phyloP scores from a whole-genome alignment of 139 green algal species.

The Volvox reticuliferus region DNA sequence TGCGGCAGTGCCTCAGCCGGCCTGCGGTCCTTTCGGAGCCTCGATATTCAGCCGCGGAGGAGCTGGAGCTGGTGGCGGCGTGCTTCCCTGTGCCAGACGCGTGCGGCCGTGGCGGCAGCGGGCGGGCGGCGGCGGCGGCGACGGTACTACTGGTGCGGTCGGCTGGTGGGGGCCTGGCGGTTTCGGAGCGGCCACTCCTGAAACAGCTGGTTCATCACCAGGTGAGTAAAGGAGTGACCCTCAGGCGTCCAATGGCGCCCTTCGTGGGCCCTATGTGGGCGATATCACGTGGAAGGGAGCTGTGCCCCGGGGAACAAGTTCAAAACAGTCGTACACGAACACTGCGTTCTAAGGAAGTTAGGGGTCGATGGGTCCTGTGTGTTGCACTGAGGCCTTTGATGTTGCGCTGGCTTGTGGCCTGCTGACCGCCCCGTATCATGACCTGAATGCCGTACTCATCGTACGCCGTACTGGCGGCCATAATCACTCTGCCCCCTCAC shows the following conservation, averaged over 20 bases:
- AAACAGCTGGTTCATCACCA: slow-evolving; percentile 60
- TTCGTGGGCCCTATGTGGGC: no score
- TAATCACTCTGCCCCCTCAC: background rate
- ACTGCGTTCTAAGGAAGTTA: no score
- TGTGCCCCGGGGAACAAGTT: no score
- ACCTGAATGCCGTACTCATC: background rate
- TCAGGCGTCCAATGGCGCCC: no score
- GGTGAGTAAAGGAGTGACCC: background rate
- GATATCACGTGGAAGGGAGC: no score
- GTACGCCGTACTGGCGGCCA: background rate
- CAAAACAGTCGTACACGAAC: no score
- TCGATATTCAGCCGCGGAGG: background rate
- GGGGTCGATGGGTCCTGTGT: no score
- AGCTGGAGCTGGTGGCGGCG: slow-evolving; percentile 26
- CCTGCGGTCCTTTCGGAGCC: background rate
- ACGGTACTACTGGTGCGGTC: background rate
- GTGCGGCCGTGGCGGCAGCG: background rate
- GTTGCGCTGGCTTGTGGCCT: no score
- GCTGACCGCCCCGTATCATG: no score
- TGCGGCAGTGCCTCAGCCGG: background rate
- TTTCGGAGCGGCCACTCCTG: slow-evolving; percentile 48
- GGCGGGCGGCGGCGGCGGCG: background rate
- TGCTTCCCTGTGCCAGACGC: slow-evolving; percentile 18
- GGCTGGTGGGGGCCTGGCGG: background rate
- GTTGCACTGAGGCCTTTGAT: no score